Base-by-base conservation (phyloP, 768 basidiomycete species). In the Cystoderma amianthinum region DNA sequence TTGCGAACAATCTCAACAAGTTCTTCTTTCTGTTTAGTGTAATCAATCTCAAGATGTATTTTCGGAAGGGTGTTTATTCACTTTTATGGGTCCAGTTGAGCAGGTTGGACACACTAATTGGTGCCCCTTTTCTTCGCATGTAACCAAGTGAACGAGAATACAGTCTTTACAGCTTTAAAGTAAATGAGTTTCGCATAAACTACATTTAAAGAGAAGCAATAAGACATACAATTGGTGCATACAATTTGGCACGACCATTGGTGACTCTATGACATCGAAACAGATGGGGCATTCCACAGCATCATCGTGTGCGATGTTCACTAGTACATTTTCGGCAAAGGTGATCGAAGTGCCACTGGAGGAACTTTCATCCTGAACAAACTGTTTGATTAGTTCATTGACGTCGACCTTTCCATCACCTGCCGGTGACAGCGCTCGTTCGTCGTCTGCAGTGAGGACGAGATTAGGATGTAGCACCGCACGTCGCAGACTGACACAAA, bases 401-500 rank as follows among this genome's bases (percentile, higher is more conserved):
- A 85, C 65, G 42, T 83, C 71, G 15, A 85, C 55, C 2, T 52
- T 54, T 2, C 67, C 69, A 35, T 69, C 72, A 7, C 63, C 62
- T n/a, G 57, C 51, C 1, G 66, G 49, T 3, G 64, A 64, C 5
- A 59, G 47, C 2, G 60, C 54, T 12, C 63, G 58, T 22, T 68
- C 65, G 19, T 70, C 67, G 19, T 78, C 67, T 4, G 65, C 59
- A 7, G 72, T 73, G 7, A 86, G 63, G 6, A 96, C 90, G 17
- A 98, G 77, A 46, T 75, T 75, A 0, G 95, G 91, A 56, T 97
- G 95, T 16, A 96, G 72, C 3, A 96, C 93, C 6, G 93, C 93
- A 42, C 92, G 90, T 22, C 95, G 85, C 20, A 96, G 61, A 45
- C 89, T 92, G 48, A 12, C 34, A 5, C 12, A 42, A n/a, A n/a